Evolutionary conservation across 768 basidiomycete genomes (phyloP), one percentile per base, ranked within the genome.

Genomic region (Paxillus involutus): DNA sequence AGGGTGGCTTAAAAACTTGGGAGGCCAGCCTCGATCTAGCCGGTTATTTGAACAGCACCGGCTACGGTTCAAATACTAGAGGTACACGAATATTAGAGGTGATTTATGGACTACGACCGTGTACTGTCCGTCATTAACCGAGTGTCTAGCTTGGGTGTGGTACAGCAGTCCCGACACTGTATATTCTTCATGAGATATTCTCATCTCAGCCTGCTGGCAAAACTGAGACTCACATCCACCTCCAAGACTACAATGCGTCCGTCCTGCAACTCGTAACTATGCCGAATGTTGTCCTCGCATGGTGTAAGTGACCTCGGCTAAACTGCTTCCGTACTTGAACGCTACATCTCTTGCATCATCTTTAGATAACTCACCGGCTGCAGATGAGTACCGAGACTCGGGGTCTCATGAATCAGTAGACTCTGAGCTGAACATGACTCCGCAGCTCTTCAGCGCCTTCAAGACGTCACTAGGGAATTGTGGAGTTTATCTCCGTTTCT

Each of bases 1-100:
- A 99, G 73, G 96, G 96, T 19, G 96, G 96, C 6, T 69, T 98
- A 48, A 98, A 98, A 72, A 98, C 94, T 2, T 99, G 96, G 96
- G 96, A 99, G 69, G 96, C 93, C 60, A 89, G 91, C 45, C 71
- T 94, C 13, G 96, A 98, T 68, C 76, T 98, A 3, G 90, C 89
- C 0, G 77, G 82, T 33, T 88, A 86, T 60, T 73, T 91, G 12
- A 73, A 78, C 51, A 61, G 69, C 19, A 56, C 76, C 43, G 62
- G 54, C 1, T 41, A 60, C 24, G 54, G 52, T 6, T 47, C 72
- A 42, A 50, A 54, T 24, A 58, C 75, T 5, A 63, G 60, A 32
- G 88, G 86, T 0, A 81, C 78, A 61, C 77, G 78, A 14, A 70
- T 91, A 10, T 63, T 95, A 11, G 95, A 95, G 82, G 94, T 90